Evolutionary conservation across 192 early-diverging fungal species (phyloP).

Genomic region (Coemansia sp.): DNA sequence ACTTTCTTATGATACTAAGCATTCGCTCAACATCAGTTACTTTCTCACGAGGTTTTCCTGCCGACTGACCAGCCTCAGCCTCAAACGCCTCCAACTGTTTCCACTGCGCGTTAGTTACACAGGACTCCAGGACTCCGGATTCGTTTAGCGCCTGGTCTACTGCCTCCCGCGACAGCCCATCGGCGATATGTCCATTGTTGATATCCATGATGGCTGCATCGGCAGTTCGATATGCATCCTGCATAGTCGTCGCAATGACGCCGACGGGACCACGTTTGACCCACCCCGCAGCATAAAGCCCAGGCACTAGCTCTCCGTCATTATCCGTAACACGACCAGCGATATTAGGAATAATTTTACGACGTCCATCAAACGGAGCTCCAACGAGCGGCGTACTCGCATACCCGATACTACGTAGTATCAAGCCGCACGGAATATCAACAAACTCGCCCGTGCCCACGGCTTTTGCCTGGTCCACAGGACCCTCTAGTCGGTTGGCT

Average conservation of each 20-base stretch:
- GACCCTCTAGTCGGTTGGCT: conserved; percentile 72
- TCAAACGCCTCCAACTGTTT: conserved; percentile 80
- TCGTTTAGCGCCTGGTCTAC: conserved; percentile 35
- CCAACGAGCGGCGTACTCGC: conserved; percentile 66
- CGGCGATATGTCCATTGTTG: conserved; percentile 46
- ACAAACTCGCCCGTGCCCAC: conserved; percentile 64
- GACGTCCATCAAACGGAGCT: conserved; percentile 74
- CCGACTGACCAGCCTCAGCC: conserved; percentile 59
- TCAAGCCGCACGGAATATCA: conserved; percentile 66
- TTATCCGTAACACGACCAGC: conserved; percentile 71
- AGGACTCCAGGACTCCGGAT: conserved; percentile 27
- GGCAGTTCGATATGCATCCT: conserved; percentile 90
- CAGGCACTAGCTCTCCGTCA: conserved; percentile 55
- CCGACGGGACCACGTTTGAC: conserved; percentile 93
- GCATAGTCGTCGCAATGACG: conserved; percentile 94
- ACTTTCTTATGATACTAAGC: conserved; percentile 48
- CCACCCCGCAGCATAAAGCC: conserved; percentile 93
- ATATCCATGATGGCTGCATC: conserved; percentile 71
- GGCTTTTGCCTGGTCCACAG: conserved; percentile 57
- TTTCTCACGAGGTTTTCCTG: conserved; percentile 89
- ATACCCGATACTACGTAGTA: conserved; percentile 89
- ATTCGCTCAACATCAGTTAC: conserved; percentile 64
- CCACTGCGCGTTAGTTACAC: conserved; percentile 79
- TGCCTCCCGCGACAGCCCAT: neutral
- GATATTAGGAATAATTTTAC: conserved; percentile 78